These are phyloP conservation scores for Dactylonectria estremocensis DNA, from an alignment of 2,329 filamentous ascomycete species.

Conservation along the genomic window DNA sequence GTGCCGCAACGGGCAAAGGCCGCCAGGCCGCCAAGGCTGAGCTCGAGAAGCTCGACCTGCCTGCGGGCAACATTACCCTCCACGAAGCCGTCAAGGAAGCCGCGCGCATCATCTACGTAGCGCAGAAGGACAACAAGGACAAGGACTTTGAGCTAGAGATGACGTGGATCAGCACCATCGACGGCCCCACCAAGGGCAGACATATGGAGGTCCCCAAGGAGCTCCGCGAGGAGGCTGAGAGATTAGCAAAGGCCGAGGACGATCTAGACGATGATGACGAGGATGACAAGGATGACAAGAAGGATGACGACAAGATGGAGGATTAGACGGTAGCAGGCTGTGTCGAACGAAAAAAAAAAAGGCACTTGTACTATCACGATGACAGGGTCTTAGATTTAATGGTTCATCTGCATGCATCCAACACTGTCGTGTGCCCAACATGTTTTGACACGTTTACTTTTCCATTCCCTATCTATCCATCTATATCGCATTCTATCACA, in stretches of 20 bases:
- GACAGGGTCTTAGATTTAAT: slow-evolving; percentile 55
- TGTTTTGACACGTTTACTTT: slow-evolving; percentile 22
- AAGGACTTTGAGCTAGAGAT: slow-evolving; percentile 99
- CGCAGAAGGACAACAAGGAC: slow-evolving; percentile 99
- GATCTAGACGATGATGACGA: slow-evolving; percentile 87
- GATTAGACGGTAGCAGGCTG: slow-evolving; percentile 70
- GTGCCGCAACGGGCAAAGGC: slow-evolving; percentile 96
- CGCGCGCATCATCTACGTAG: slow-evolving; percentile 95
- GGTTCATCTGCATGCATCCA: slow-evolving; percentile 47
- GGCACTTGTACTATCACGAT: slow-evolving; percentile 56
- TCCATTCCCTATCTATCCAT: slow-evolving; percentile 32
- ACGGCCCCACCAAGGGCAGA: slow-evolving; percentile 91
- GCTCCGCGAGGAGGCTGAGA: slow-evolving; percentile 91
- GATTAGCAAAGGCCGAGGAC: slow-evolving; percentile 89
- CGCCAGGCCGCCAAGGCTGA: slow-evolving; percentile 97
- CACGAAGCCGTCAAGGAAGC: slow-evolving; percentile 95
- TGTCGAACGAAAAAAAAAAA: slow-evolving; percentile 39
- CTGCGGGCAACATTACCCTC: slow-evolving; percentile 82
- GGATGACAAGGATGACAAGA: slow-evolving; percentile 72
- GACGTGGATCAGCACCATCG: slow-evolving; percentile 92
- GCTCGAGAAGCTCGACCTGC: slow-evolving; percentile 95
- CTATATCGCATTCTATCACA: slow-evolving; percentile 1
- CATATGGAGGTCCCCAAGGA: slow-evolving; percentile 96
- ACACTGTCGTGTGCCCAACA: slow-evolving; percentile 7
- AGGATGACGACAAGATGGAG: slow-evolving; percentile 88